Evolutionary conservation across 345 rosid species (phyloP).

Genomic region (Erucastrum elatum): DNA sequence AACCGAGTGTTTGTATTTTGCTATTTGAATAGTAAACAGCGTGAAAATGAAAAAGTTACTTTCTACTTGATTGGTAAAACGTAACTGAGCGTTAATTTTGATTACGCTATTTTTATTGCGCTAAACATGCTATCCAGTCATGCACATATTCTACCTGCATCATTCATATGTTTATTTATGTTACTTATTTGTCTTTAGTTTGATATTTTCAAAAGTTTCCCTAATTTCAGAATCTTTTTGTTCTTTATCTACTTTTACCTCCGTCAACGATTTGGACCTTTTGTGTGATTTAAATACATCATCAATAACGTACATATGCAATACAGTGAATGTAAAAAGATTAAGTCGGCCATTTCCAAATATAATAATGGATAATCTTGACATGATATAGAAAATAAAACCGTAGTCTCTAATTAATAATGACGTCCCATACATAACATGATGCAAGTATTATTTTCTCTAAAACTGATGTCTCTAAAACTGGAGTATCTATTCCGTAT

Average conservation of each 20-base stretch:
- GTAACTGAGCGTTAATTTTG: too few species aligned
- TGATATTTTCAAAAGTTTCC: not conserved
- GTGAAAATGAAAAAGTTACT: too few species aligned
- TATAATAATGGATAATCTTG: not conserved
- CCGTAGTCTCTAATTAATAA: not conserved
- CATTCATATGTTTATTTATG: not conserved
- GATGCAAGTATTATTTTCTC: not conserved
- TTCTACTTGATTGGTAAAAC: too few species aligned
- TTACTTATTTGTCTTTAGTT: not conserved
- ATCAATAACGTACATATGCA: slow-evolving; percentile 8
- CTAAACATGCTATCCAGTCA: too few species aligned
- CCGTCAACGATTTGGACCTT: slow-evolving; percentile 5
- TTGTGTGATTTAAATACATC: not conserved
- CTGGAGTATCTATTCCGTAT: not conserved
- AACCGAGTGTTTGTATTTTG: too few species aligned
- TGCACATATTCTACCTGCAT: not conserved
- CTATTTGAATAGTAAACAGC: too few species aligned
- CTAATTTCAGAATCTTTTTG: not conserved
- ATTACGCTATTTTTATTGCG: too few species aligned
- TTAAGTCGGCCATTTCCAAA: not conserved
- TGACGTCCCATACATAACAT: not conserved
- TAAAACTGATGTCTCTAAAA: not conserved
- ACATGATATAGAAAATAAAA: not conserved
- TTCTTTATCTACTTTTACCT: not conserved
- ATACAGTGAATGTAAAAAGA: slow-evolving; percentile 5